Percentiles rank a stretch among this genome's conserved stretches.
Conservation (phyloP, 2,329 filamentous ascomycete genomes). For the Arthrobotrys entomopaga region DNA sequence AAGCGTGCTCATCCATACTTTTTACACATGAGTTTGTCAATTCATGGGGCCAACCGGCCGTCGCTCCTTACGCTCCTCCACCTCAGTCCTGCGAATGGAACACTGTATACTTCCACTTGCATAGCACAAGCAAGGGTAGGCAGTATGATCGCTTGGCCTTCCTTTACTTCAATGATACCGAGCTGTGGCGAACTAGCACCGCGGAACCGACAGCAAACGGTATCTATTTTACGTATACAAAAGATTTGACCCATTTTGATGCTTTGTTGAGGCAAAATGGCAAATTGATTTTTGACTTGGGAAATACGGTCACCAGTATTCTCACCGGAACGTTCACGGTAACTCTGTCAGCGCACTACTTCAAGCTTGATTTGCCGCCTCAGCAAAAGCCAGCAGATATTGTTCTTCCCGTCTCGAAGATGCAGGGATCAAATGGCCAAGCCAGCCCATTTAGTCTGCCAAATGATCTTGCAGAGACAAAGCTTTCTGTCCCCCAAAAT, state of each 20-base stretch:
- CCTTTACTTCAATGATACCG: slow-evolving; percentile 79
- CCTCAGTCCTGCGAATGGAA: slow-evolving; percentile 78
- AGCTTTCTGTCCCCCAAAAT: slow-evolving; percentile 73
- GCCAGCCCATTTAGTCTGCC: slow-evolving; percentile 77
- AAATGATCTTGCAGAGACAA: slow-evolving; percentile 19
- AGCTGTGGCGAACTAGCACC: slow-evolving; percentile 85
- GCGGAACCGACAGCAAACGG: slow-evolving; percentile 78
- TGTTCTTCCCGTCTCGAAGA: slow-evolving; percentile 66
- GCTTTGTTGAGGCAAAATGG: slow-evolving; percentile 75
- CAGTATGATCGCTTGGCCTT: slow-evolving; percentile 81
- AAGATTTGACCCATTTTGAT: slow-evolving; percentile 79
- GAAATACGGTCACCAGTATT: slow-evolving; percentile 74
- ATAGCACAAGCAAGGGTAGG: slow-evolving; percentile 74
- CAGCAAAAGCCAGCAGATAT: slow-evolving; percentile 63
- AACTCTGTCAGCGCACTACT: slow-evolving; percentile 68
- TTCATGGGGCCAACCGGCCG: slow-evolving; percentile 32
- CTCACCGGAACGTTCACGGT: slow-evolving; percentile 80
- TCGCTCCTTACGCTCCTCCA: slow-evolving; percentile 64
- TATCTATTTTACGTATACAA: slow-evolving; percentile 72
- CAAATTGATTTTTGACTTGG: slow-evolving; percentile 82
- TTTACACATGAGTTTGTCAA: slow-evolving; percentile 32
- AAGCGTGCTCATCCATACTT: slow-evolving; percentile 36
- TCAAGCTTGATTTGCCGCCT: slow-evolving; percentile 80
- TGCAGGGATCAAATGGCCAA: slow-evolving; percentile 65
- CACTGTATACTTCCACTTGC: slow-evolving; percentile 79